Evolutionary conservation across 2,329 filamentous ascomycete species (phyloP).

Genomic region (Paecilomyces dactylethromorphus): DNA sequence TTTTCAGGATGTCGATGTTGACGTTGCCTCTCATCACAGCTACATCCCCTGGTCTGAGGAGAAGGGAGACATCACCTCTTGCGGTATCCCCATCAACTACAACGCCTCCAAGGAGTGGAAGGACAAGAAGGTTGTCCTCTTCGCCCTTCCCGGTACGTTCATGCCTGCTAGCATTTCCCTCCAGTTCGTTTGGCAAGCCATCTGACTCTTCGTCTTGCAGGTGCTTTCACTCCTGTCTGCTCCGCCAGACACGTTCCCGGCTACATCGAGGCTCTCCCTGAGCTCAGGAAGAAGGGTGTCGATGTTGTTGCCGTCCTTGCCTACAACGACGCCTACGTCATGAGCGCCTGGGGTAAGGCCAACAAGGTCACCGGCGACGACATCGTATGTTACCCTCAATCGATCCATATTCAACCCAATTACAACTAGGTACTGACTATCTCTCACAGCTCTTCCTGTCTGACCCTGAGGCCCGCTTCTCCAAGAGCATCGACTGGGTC

Average conservation of each 20-base stretch:
- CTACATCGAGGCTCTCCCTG: conserved; percentile 65
- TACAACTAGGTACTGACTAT: conserved; percentile 3
- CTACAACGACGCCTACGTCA: conserved; percentile 79
- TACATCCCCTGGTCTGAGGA: conserved; percentile 75
- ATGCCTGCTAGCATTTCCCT: neutral
- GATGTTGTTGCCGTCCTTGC: conserved; percentile 77
- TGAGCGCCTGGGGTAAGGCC: conserved; percentile 86
- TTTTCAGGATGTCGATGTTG: neutral
- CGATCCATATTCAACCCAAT: neutral
- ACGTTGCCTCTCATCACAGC: conserved; percentile 29
- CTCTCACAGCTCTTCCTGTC: conserved; percentile 62
- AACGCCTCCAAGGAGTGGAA: conserved; percentile 72
- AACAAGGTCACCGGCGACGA: conserved; percentile 68
- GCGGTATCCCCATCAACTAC: conserved; percentile 71
- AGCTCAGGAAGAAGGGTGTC: conserved; percentile 73
- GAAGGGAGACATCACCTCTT: conserved; percentile 62
- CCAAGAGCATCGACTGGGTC: conserved; percentile 70
- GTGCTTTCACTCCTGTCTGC: conserved; percentile 84
- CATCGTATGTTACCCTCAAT: conserved; percentile 43
- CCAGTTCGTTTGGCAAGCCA: neutral
- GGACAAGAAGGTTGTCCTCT: conserved; percentile 66
- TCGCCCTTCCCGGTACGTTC: conserved; percentile 57
- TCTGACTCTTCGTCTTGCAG: conserved; percentile 20
- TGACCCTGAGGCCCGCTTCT: conserved; percentile 67
- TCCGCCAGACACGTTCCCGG: conserved; percentile 73